Evolutionary conservation across 208 protist genomes (phyloP).

Genomic region (Trypanosoma cruzi): DNA sequence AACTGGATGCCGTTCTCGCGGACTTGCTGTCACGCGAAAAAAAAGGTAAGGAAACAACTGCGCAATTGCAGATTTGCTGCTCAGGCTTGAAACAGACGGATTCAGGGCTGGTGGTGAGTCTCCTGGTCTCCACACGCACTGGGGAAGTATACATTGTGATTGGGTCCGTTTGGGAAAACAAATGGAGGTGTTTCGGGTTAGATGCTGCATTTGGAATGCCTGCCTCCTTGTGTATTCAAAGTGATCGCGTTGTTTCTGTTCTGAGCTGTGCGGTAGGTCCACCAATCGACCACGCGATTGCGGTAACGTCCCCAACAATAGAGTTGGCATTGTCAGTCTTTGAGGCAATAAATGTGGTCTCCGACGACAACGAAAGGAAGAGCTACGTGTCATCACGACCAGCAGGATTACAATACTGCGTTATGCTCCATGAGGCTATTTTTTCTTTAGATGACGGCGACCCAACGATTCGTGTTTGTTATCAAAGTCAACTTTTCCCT

Average conservation of each 20-base stretch:
- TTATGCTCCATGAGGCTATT: conserved; percentile 36
- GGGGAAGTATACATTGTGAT: conserved; percentile 40
- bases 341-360: conserved; percentile 32
- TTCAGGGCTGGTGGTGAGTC: conserved; percentile 37
- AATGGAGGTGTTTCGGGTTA: conserved; percentile 49
- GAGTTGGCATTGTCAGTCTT: conserved; percentile 63
- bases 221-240: conserved; percentile 38
- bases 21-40: conserved; percentile 2
- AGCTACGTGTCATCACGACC: not conserved
- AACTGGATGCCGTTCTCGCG: conserved; percentile 23
- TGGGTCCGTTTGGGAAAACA: conserved; percentile 29
- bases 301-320: conserved; percentile 35
- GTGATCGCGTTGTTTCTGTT: conserved; percentile 36
- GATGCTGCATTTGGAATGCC: conserved; percentile 14
- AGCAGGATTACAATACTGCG: conserved; percentile 13
- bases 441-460: conserved; percentile 28
- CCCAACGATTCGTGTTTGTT: conserved; percentile 3
- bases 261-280: conserved; percentile 38
- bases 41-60: conserved; percentile 4
- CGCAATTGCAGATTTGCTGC: conserved; percentile 32
- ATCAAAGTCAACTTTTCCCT: conserved; percentile 29
- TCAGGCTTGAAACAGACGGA: conserved; percentile 38
- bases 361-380: conserved; percentile 10
- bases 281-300: conserved; percentile 32
- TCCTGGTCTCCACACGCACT: conserved; percentile 23